These are phyloP conservation scores for Prunus campanulata DNA, from an alignment of 306 rosid species.

Conservation along the genomic window DNA sequence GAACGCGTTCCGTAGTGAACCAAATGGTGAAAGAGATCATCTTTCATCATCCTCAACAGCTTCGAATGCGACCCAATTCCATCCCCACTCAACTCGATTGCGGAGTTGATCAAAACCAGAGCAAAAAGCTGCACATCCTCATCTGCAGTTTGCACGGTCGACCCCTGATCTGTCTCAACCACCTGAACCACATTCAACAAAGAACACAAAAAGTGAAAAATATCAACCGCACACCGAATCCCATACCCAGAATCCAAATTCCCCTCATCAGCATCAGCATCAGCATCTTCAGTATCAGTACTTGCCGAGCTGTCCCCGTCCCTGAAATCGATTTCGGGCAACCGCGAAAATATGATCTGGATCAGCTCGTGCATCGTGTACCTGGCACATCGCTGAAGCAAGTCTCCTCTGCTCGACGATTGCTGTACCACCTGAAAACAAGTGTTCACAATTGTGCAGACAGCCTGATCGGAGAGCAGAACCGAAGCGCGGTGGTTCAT, in stretches of 20 bases:
- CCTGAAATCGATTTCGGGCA: conserved; percentile 50
- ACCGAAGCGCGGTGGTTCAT: conserved; percentile 65
- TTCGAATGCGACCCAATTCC: conserved; percentile 66
- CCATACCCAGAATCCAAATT: conserved; percentile 55
- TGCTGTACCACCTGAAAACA: conserved; percentile 85
- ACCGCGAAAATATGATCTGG: conserved; percentile 55
- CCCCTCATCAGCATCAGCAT: conserved; percentile 21
- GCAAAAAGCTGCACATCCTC: conserved; percentile 86
- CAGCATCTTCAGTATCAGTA: conserved; percentile 51
- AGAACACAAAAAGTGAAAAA: conserved; percentile 81
- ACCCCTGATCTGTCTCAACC: conserved; percentile 51
- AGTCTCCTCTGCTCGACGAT: conserved; percentile 57
- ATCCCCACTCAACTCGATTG: conserved; percentile 79
- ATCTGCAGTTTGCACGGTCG: conserved; percentile 49
- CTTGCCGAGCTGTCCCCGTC: conserved; percentile 38
- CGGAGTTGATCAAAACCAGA: conserved; percentile 67
- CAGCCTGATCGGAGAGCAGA: conserved; percentile 57
- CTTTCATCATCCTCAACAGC: conserved; percentile 85
- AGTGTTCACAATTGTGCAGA: conserved; percentile 61
- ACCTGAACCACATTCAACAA: conserved; percentile 69
- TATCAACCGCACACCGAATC: conserved; percentile 62
- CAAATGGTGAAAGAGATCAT: conserved; percentile 86
- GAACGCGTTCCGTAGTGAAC: conserved; percentile 74
- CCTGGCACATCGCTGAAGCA: conserved; percentile 69
- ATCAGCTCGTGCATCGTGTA: conserved; percentile 82